Evolutionary conservation across 164 flowering plant genomes (phyloP).

Genomic region (Hamamelis virginiana): DNA sequence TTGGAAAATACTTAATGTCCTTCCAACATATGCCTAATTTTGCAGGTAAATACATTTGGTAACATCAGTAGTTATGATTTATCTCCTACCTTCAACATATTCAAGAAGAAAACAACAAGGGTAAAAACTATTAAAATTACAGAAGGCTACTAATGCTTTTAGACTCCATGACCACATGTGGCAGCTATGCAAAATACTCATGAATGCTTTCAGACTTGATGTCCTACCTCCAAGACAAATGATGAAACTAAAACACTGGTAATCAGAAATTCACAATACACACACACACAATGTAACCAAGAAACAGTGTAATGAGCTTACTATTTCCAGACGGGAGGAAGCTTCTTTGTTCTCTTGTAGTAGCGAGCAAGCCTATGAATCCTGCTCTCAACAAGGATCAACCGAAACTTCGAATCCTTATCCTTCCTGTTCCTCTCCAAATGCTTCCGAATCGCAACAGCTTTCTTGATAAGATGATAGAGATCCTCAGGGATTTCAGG

Average conservation of each 20-base stretch:
- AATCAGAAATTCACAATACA: background rate
- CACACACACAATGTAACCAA: background rate
- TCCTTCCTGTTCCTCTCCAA: conserved; percentile 95
- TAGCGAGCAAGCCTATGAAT: conserved; percentile 93
- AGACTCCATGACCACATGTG: no score
- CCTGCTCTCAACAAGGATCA: conserved; percentile 96
- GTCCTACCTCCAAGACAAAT: background rate
- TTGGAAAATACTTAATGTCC: no score
- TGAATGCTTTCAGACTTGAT: no score
- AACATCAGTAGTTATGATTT: no score
- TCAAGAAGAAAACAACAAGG: no score
- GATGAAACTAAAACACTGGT: background rate
- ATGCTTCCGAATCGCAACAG: conserved; percentile 91
- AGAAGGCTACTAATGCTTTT: no score
- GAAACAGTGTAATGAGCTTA: conserved; percentile 29
- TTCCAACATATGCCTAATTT: no score
- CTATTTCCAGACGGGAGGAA: conserved; percentile 94
- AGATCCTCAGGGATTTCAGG: conserved; percentile 96
- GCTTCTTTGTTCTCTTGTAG: conserved; percentile 96
- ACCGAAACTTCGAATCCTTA: conserved; percentile 87
- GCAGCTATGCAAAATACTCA: no score
- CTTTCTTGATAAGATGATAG: conserved; percentile 88
- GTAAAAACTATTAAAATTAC: no score
- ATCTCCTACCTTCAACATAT: no score
- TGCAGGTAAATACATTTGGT: no score